phyloP scores from a whole-genome alignment of 2,329 filamentous ascomycete genomes.

The Alternaria solani region DNA sequence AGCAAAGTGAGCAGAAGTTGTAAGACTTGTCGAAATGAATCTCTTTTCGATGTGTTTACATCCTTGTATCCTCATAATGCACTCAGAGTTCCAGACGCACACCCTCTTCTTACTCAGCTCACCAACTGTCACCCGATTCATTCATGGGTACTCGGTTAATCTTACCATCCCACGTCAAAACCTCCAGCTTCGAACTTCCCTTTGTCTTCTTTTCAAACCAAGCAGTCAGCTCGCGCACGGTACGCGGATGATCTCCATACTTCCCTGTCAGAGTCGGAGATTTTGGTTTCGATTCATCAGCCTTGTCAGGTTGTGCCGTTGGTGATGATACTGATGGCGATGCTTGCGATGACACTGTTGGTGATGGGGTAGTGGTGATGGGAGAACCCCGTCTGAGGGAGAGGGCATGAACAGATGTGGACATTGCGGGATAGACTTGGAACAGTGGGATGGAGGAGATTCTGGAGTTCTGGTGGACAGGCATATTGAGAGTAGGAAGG shows the following conservation, averaged over 20 bases:
- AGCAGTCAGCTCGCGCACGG: background rate
- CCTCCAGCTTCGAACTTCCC: background rate
- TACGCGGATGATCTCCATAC: background rate
- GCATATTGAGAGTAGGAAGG: background rate
- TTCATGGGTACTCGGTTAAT: background rate
- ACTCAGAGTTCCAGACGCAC: too few relatives aligned
- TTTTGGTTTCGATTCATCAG: background rate
- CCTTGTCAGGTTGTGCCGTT: background rate
- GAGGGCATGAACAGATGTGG: rapidly evolving
- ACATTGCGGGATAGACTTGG: background rate
- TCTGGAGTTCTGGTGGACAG: background rate
- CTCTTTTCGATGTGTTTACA: too few relatives aligned
- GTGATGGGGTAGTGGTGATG: background rate
- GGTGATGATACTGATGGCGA: background rate
- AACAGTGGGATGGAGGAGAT: background rate
- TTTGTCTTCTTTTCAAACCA: background rate
- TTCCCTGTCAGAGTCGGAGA: rapidly evolving
- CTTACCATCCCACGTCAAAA: background rate
- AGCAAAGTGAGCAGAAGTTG: too few relatives aligned
- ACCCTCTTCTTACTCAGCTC: too few relatives aligned
- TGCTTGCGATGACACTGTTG: background rate
- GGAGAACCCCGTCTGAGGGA: background rate
- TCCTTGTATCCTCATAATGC: too few relatives aligned
- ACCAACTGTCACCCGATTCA: background rate
- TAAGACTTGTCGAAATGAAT: too few relatives aligned